Evolutionary conservation across 2,329 filamentous ascomycete genomes (phyloP), one percentile per base, ranked within the genome.

Genomic region (Chaetomium strumarium): DNA sequence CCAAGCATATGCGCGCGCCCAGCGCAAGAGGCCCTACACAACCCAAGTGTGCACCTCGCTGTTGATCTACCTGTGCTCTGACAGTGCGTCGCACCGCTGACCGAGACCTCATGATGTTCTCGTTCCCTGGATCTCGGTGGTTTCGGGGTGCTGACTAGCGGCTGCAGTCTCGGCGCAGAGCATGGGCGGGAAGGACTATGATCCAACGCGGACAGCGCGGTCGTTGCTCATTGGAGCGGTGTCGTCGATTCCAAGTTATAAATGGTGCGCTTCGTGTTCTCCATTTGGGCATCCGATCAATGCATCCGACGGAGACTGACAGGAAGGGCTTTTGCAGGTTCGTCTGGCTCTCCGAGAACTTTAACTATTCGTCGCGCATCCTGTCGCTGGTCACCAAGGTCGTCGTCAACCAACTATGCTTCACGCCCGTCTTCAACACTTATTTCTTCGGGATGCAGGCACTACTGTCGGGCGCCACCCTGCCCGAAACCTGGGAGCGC

Each of bases 381-480:
- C 69, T 88, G 45, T 90, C 86, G 2, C 76, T 96, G 31, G 75
- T 76, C 30, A 82, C 83, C 51, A 95, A 96, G 70, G 88, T 96
- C 53, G 66, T 78, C 38, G 77, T 96, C 36, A 93, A 90, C 70
- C 91, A 96, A 71, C 67, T 79, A 12, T 71, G 83, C 61, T 96
- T 95, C 71, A 89, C 91, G 1, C 90, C 92, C 1, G 63, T 87
- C 10, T 95, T 95, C 74, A 92, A 88, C 69, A 77, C 81, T 20
- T 90, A 88, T 68, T 95, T 95, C 71, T 88, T 95, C 68, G 83
- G 84, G 55, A 78, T 86, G 69, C 89, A 95, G 66, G 85, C 87
- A 1, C 72, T 90, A 4, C 74, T 95, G 2, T 78, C 83, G 0
- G 90, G 90, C 36, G 84, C 86, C 29, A 77, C 75, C 0, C 64